phyloP scores from a whole-genome alignment of 768 basidiomycete genomes.

The Hypholoma sublateritium region DNA sequence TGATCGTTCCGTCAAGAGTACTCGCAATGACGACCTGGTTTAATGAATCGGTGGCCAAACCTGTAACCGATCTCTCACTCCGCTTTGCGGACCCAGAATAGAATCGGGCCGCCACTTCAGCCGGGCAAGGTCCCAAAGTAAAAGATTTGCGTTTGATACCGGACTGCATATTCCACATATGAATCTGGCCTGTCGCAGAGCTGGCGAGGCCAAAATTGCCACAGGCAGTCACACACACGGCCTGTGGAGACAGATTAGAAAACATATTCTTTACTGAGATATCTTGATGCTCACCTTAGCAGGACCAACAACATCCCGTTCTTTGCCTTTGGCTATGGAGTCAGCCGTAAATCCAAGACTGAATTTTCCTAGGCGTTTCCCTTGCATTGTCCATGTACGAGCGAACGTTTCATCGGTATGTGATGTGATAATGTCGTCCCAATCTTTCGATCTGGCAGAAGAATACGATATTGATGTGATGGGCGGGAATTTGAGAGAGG shows the following conservation, averaged over 20 bases:
- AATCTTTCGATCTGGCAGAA: constrained; percentile 82
- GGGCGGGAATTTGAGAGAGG: constrained; percentile 82
- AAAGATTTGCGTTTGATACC: constrained; percentile 84
- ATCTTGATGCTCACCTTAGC: constrained; percentile 56
- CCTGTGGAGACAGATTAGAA: constrained; percentile 36
- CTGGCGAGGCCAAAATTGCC: constrained; percentile 93
- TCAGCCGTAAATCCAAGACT: constrained; percentile 60
- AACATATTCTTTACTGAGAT: not conserved
- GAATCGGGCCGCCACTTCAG: constrained; percentile 47
- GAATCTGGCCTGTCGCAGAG: constrained; percentile 74
- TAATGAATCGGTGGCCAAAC: constrained; percentile 82
- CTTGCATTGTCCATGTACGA: constrained; percentile 84
- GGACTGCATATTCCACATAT: constrained; percentile 98
- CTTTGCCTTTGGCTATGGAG: constrained; percentile 47
- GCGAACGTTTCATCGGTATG: constrained; percentile 83
- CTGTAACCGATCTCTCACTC: constrained; percentile 65
- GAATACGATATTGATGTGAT: constrained; percentile 80
- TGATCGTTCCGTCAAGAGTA: constrained; percentile 86
- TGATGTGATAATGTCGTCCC: constrained; percentile 95
- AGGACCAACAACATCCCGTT: constrained; percentile 47
- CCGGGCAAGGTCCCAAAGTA: constrained; percentile 61
- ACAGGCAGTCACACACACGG: constrained; percentile 89
- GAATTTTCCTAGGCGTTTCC: constrained; percentile 80
- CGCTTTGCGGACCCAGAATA: constrained; percentile 39
- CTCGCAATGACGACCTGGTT: constrained; percentile 81